Conservation (phyloP, 352 stramenopile species). For the Elongisporangium senticosum region DNA sequence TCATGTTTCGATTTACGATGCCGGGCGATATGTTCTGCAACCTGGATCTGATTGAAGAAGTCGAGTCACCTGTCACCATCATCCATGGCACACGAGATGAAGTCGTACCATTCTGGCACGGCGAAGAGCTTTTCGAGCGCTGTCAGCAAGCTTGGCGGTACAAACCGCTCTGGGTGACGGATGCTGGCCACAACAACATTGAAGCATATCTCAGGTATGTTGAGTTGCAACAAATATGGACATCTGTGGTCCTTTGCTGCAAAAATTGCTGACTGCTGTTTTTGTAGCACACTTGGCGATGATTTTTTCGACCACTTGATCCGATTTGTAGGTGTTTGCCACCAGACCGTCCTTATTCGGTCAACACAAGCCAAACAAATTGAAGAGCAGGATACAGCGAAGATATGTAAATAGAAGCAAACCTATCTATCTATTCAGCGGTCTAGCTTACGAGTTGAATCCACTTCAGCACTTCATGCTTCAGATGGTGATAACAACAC, state of each 20-base stretch:
- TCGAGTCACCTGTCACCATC: constrained; percentile 95
- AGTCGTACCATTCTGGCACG: constrained; percentile 98
- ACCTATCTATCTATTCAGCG: too few relatives aligned
- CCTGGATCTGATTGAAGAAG: constrained; percentile 89
- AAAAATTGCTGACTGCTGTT: constrained; percentile 3
- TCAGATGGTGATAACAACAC: too few relatives aligned
- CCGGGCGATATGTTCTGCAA: constrained; percentile 98
- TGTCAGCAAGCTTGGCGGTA: constrained; percentile 91
- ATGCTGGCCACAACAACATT: constrained; percentile 98
- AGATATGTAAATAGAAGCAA: too few relatives aligned
- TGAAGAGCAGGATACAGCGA: too few relatives aligned
- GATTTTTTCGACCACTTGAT: constrained; percentile 80
- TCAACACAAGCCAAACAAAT: constrained; percentile 20
- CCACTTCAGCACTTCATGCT: too few relatives aligned
- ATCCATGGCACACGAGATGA: constrained; percentile 98
- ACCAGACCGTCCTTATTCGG: constrained; percentile 53
- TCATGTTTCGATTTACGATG: constrained; percentile 98
- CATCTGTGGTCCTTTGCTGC: not conserved
- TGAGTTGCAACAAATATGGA: not conserved
- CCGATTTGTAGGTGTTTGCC: constrained; percentile 70
- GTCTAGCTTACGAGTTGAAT: too few relatives aligned
- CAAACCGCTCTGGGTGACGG: constrained; percentile 97
- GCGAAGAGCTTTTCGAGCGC: constrained; percentile 91
- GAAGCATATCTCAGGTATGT: constrained; percentile 90
- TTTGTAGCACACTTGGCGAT: constrained; percentile 50